These are phyloP conservation scores for Pichia ethanolica DNA, from an alignment of 805 yeast species.

Conservation along the genomic window DNA sequence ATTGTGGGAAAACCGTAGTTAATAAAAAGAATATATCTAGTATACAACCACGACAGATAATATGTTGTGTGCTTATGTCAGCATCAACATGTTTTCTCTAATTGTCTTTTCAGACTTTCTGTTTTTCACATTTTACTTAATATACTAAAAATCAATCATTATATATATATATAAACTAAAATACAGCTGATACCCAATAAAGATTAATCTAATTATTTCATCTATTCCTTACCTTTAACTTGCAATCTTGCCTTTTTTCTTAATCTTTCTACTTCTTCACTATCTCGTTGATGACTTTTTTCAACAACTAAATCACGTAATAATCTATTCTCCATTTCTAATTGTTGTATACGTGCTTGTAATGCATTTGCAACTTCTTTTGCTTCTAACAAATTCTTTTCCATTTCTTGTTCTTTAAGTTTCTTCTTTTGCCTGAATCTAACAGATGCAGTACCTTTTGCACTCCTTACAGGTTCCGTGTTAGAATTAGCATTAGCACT, in stretches of 20 bases:
- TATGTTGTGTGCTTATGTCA: too few species aligned
- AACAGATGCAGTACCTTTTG: conserved; percentile 62
- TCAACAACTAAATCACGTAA: conserved; percentile 78
- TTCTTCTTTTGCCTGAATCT: conserved; percentile 90
- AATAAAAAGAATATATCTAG: too few species aligned
- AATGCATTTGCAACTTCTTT: conserved; percentile 57
- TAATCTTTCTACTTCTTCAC: conserved; percentile 45
- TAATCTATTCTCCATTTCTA: conserved; percentile 90
- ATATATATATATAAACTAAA: too few species aligned
- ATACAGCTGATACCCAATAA: too few species aligned
- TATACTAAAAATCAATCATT: neutral
- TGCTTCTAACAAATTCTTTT: conserved; percentile 63
- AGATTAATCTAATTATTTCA: neutral
- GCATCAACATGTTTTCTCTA: too few species aligned
- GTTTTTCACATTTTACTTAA: too few species aligned
- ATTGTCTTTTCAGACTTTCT: too few species aligned
- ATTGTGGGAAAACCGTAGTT: too few species aligned
- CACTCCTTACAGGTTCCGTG: neutral
- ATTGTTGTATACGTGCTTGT: conserved; percentile 69
- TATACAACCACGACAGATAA: too few species aligned
- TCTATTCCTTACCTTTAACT: conserved; percentile 11
- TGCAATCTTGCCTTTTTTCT: conserved; percentile 39
- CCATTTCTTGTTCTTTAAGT: conserved; percentile 87
- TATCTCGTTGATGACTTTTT: conserved; percentile 54
- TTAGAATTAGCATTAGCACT: neutral